Percentiles rank a stretch among this genome's conserved stretches.
phyloP scores from a whole-genome alignment of 2,329 filamentous ascomycete species.

The Hypoxylon sp. region DNA sequence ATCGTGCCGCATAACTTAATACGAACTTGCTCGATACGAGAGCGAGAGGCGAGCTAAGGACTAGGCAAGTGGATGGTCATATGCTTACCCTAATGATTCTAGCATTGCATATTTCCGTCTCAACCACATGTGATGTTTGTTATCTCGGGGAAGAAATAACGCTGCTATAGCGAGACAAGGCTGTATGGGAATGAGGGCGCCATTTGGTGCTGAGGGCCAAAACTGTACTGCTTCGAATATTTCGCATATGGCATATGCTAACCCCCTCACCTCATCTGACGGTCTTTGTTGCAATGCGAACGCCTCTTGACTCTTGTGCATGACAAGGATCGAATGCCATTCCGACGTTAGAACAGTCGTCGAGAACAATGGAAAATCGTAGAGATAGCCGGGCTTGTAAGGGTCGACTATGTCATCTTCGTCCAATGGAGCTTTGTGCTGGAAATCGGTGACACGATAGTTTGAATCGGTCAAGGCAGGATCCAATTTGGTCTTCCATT shows the following conservation, averaged over 20 bases:
- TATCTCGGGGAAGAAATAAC: slow-evolving; percentile 83
- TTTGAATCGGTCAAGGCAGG: slow-evolving; percentile 71
- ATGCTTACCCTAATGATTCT: slow-evolving; percentile 81
- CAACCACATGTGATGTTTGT: slow-evolving; percentile 81
- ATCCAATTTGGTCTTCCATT: slow-evolving; percentile 71
- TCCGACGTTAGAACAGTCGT: slow-evolving; percentile 82
- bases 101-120: slow-evolving; percentile 82
- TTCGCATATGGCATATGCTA: slow-evolving; percentile 79
- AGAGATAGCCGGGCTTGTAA: slow-evolving; percentile 77
- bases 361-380: slow-evolving; percentile 76
- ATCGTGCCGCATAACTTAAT: neutral
- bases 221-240: slow-evolving; percentile 83
- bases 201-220: slow-evolving; percentile 77
- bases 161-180: slow-evolving; percentile 80
- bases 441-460: slow-evolving; percentile 74
- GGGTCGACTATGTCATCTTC: slow-evolving; percentile 80
- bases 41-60: neutral
- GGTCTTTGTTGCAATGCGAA: slow-evolving; percentile 65
- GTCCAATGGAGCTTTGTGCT: slow-evolving; percentile 63
- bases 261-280: slow-evolving; percentile 67
- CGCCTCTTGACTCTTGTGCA: slow-evolving; percentile 82
- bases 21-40: slow-evolving; percentile 2
- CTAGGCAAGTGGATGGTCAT: slow-evolving; percentile 3
- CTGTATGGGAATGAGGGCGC: slow-evolving; percentile 79
- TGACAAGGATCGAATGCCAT: slow-evolving; percentile 81